A percentile compares a stretch with the other conserved stretches of the same genome.
Conservation (phyloP, 805 yeast species). For the Jamesozyma lodderae region DNA sequence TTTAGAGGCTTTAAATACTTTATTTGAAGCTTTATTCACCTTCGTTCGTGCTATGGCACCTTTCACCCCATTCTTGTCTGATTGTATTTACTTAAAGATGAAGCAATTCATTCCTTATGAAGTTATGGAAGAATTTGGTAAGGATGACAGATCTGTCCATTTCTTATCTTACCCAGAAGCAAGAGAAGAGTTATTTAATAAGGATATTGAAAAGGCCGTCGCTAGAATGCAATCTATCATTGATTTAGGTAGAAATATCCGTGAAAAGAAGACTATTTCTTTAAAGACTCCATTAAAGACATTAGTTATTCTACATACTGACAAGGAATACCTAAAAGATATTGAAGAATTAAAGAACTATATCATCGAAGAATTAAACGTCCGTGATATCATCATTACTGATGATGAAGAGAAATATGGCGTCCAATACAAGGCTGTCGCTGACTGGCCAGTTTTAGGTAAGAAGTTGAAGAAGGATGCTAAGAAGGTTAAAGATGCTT, state of each 20-base stretch:
- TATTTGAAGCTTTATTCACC: constrained; percentile 82
- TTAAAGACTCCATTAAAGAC: constrained; percentile 90
- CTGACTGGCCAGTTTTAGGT: constrained; percentile 98
- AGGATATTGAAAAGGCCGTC: constrained; percentile 77
- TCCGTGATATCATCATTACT: constrained; percentile 79
- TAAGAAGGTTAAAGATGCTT: constrained; percentile 86
- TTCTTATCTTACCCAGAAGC: constrained; percentile 86
- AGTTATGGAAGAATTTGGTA: constrained; percentile 40
- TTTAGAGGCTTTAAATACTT: constrained; percentile 75
- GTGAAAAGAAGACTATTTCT: constrained; percentile 91
- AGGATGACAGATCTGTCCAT: constrained; percentile 80
- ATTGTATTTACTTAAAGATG: constrained; percentile 74
- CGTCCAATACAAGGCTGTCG: constrained; percentile 87
- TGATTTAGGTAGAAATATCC: constrained; percentile 89
- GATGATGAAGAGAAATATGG: constrained; percentile 86
- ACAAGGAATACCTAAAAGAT: constrained; percentile 63
- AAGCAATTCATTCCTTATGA: constrained; percentile 52
- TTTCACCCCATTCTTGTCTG: constrained; percentile 93
- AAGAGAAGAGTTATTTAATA: constrained; percentile 71
- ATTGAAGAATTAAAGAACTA: constrained; percentile 68
- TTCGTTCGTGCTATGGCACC: constrained; percentile 97
- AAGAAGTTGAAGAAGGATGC: constrained; percentile 93
- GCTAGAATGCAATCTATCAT: constrained; percentile 94
- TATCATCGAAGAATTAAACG: constrained; percentile 84
- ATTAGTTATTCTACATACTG: constrained; percentile 78